phyloP scores from a whole-genome alignment of 2,329 filamentous ascomycete genomes.

The Lasiodiplodia citricola region DNA sequence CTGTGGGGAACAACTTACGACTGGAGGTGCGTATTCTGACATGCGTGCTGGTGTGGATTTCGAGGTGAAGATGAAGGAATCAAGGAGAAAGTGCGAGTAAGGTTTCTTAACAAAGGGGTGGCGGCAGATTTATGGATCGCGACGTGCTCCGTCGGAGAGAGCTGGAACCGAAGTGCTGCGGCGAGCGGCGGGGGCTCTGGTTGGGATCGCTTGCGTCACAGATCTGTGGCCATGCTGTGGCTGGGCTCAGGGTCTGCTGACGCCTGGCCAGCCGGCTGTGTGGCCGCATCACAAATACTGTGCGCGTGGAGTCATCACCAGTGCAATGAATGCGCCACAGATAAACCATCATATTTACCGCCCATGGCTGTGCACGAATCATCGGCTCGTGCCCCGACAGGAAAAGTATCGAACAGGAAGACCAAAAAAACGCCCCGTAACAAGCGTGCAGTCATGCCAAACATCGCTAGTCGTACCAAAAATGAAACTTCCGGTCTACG shows the following conservation, averaged over 20 bases:
- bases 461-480: conserved; percentile 5
- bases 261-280: background rate
- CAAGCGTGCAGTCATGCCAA: conserved; percentile 3
- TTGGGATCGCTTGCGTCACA: conserved; percentile 10
- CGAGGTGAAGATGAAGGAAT: background rate
- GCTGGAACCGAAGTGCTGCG: conserved; percentile 8
- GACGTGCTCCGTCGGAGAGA: conserved; percentile 15
- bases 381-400: background rate
- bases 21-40: conserved; percentile 44
- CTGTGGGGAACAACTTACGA: conserved; percentile 33
- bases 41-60: conserved; percentile 29
- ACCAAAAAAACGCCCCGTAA: background rate
- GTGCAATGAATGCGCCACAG: background rate
- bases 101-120: background rate
- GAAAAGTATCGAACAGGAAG: background rate
- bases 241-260: conserved; percentile 1
- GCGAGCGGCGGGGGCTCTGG: background rate
- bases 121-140: conserved; percentile 13
- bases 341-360: conserved; percentile 16
- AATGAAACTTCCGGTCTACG: background rate
- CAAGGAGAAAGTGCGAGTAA: background rate
- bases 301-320: background rate
- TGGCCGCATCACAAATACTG: background rate
- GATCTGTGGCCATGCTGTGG: background rate
- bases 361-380: conserved; percentile 2